phyloP scores from a whole-genome alignment of 768 basidiomycete species.

The Serendipita sp. region DNA sequence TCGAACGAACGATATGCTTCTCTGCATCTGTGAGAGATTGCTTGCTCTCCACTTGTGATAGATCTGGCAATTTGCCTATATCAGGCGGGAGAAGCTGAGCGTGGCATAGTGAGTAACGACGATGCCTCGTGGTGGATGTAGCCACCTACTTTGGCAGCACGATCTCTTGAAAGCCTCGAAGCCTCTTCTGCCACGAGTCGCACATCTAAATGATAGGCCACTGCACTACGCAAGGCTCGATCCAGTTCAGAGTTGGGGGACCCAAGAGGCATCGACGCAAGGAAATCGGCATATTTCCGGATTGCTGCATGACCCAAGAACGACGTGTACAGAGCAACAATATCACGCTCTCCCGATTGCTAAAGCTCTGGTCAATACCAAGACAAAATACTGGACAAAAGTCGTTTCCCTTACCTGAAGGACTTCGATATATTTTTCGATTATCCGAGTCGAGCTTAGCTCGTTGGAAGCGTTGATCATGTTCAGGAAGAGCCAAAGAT shows the following conservation, averaged over 20 bases:
- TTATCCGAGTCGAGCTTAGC: constrained; percentile 55
- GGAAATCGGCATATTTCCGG: constrained; percentile 80
- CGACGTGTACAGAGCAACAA: constrained; percentile 89
- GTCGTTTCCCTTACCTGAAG: constrained; percentile 42
- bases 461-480: constrained; percentile 65
- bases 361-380: constrained; percentile 15
- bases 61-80: neutral
- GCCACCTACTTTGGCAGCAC: neutral
- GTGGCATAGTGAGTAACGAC: too few relatives aligned
- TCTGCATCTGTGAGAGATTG: neutral
- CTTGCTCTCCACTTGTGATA: neutral
- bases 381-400: neutral
- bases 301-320: constrained; percentile 82
- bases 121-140: too few relatives aligned
- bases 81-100: neutral
- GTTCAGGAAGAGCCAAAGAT: constrained; percentile 75
- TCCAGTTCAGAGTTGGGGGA: constrained; percentile 39
- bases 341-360: constrained; percentile 60
- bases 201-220: neutral
- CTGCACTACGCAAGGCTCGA: neutral
- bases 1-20: neutral
- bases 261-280: constrained; percentile 55
- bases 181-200: neutral
- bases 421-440: constrained; percentile 77
- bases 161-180: neutral